Percentiles rank a stretch among this genome's conserved stretches.
These are phyloP conservation scores for Brassica incana DNA, from an alignment of 345 rosid species.

Conservation along the genomic window DNA sequence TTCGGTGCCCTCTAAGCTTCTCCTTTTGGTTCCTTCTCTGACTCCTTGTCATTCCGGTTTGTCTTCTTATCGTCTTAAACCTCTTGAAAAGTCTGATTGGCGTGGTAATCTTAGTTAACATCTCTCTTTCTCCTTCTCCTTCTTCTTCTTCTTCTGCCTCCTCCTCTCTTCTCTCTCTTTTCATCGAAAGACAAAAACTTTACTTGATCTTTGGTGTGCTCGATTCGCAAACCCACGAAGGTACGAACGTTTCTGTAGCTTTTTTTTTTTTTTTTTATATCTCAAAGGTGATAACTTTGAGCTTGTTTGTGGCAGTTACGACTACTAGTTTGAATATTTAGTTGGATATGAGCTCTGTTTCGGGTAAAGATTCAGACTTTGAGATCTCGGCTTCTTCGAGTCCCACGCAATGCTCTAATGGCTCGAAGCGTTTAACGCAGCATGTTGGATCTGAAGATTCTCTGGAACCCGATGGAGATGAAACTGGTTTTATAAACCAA, in stretches of 20 bases:
- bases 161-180: slow-evolving; percentile 6
- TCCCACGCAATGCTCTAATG: slow-evolving; percentile 29
- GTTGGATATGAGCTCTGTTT: slow-evolving; percentile 48
- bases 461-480: slow-evolving; percentile 46
- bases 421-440: slow-evolving; percentile 15
- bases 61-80: slow-evolving; percentile 77
- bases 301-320: slow-evolving; percentile 29
- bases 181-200: neutral
- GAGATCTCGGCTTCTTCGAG: slow-evolving; percentile 20
- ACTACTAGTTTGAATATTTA: neutral
- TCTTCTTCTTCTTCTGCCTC: neutral
- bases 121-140: neutral
- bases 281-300: neutral
- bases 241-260: slow-evolving; percentile 9
- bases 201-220: slow-evolving; percentile 2
- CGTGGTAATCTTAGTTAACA: slow-evolving; percentile 98
- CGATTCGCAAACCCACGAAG: slow-evolving; percentile 12
- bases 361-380: slow-evolving; percentile 41
- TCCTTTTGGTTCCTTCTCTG: slow-evolving; percentile 53
- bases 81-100: slow-evolving; percentile 84
- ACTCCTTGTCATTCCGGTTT: slow-evolving; percentile 59
- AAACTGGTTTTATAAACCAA: slow-evolving; percentile 41
- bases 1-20: slow-evolving; percentile 61
- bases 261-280: neutral
- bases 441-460: slow-evolving; percentile 35